Evolutionary conservation across 1,139 yeast genomes (phyloP), one percentile per base, ranked within the genome.

Genomic region (Nadsonia starkeyi-henricii): DNA sequence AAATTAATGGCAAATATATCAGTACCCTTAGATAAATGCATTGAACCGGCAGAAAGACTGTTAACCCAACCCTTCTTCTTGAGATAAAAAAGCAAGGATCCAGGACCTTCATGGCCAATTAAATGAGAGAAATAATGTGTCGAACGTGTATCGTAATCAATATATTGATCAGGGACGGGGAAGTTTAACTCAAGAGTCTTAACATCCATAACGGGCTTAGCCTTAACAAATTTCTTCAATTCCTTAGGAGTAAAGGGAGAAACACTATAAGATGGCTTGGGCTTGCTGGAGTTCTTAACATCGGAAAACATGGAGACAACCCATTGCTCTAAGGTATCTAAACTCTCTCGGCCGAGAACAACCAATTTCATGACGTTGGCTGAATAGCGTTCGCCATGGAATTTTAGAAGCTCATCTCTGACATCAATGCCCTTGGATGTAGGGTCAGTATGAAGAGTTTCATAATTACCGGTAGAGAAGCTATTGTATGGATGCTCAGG

Each of bases 31-130:
- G 89, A 81, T 13, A 86, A 75, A 45, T 76, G 76, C 59, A 77
- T 74, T 43, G 78, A 74, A 9, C 96, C 96, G 33, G 91, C 79
- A 36, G 86, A 77, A 48, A 91, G 72, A 17, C 77, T 81, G 53
- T 77, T 82, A 4, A 88, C 95, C 86, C 91, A 85, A 12, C 91
- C 85, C 54, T 74, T 69, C 43, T 69, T 66, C 65, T 88, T 89
- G 54, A 89, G 73, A 55, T 72, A 74, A 49, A 79, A 74, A 41
- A 85, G 70, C 18, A 91, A 65, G 1, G 96, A 85, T 1, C 97
- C 97, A 48, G 79, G 72, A 48, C 86, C 85, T 67, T 91, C 97
- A 62, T 91, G 97, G 36, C 98, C 97, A 50, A 91, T 67, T 50
- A 91, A 70, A 62, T 89, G 96, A 23, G 91, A 77, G 56, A 71